phyloP scores from a whole-genome alignment of 768 basidiomycete genomes.

The Boletus subcaerulescens region DNA sequence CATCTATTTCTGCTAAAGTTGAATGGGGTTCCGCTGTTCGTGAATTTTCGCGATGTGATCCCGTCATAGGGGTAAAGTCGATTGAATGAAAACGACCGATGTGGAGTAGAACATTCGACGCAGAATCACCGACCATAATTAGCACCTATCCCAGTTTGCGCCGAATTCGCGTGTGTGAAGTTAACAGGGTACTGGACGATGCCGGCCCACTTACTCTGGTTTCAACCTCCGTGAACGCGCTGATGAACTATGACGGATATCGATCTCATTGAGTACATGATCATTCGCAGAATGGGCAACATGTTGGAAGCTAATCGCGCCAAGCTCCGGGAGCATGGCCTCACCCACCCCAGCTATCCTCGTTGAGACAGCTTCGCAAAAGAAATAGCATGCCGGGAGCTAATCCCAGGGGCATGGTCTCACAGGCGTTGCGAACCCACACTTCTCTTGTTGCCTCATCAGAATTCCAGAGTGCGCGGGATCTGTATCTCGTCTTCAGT shows the following conservation, averaged over 20 bases:
- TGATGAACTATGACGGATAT: not conserved
- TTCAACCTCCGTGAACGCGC: not conserved
- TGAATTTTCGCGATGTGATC: conserved; percentile 12
- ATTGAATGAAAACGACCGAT: not conserved
- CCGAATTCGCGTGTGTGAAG: not conserved
- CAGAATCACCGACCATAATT: not conserved
- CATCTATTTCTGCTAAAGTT: not conserved
- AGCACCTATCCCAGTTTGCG: not conserved
- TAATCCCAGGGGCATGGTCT: too few relatives aligned
- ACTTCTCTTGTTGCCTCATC: not conserved
- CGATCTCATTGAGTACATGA: not conserved
- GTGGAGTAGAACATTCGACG: conserved; percentile 1
- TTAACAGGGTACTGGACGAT: not conserved
- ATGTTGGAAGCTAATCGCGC: too few relatives aligned
- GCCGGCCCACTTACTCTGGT: not conserved
- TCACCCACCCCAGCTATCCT: not conserved
- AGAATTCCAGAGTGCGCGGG: not conserved
- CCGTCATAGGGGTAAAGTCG: not conserved
- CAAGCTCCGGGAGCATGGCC: not conserved
- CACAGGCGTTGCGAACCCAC: not conserved
- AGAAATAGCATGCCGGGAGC: too few relatives aligned
- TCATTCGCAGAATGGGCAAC: not conserved
- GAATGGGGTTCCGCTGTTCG: not conserved
- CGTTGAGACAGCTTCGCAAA: too few relatives aligned
- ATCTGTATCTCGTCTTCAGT: not conserved